Evolutionary conservation across 495 filamentous ascomycete genomes (phyloP), one percentile per base, ranked within the genome.

Genomic region (Cairneyella variabilis): DNA sequence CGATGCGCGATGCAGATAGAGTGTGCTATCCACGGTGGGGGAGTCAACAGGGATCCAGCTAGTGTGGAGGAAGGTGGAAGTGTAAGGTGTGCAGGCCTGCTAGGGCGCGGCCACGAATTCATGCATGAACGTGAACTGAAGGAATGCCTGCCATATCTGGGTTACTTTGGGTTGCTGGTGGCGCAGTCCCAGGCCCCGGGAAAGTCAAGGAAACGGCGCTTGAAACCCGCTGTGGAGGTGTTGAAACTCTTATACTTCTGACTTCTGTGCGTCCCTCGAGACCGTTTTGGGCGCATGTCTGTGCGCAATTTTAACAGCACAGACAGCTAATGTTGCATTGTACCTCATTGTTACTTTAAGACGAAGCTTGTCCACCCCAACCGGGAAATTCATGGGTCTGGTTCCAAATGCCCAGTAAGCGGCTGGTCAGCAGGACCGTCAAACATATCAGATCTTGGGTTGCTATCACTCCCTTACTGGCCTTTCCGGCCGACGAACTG

Each of bases 161-260:
- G 48, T 32, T 50, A 46, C 41, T 39, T 56, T 37, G 49, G 53
- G 46, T 34, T 49, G 49, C 48, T 51, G 3, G 23, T 42, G 32
- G 37, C 39, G 42, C 53, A 40, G 30, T 47, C 43, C 42, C 20
- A 50, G 40, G 36, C 39, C 39, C 30, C 20, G 43, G 41, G n/a
- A 32, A 20, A 34, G 17, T 30, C 38, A 46, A 27, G 45, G 53
- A 9, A 26, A 16, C 46, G 28, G 43, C 43, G 51, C 43, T 59
- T 63, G 59, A 61, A 61, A 61, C 58, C 46, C 25, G 22, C 34
- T 40, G 44, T 54, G 30, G 58, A 45, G 45, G 44, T 28, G 54
- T 62, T 62, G 59, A 63, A 63, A 63, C 61, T 64, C 57, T 64
- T 64, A 64, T 60, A 64, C 58, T 57, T 56, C 52, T 54, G 54